Evolutionary conservation across 169 alveolate species (phyloP).

Genomic region (Plasmodium gonderi): DNA sequence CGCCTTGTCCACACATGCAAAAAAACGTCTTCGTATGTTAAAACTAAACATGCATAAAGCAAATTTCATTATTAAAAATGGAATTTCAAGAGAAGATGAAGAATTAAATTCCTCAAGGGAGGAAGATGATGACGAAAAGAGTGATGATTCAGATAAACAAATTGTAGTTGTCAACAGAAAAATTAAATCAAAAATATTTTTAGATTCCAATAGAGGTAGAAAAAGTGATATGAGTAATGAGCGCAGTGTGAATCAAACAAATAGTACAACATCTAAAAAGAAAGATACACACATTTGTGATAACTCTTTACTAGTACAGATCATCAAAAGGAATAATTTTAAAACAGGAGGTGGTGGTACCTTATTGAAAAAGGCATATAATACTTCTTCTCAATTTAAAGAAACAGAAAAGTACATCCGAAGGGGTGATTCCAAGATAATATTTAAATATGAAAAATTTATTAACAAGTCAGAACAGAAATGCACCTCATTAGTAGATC

Average conservation of each 20-base stretch:
- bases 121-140: constrained; percentile 11
- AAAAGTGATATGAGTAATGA: background rate
- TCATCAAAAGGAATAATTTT: background rate
- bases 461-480: background rate
- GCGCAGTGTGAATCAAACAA: background rate
- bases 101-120: background rate
- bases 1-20: background rate
- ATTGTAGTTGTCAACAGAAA: constrained; percentile 54
- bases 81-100: background rate
- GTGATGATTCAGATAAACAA: constrained; percentile 54
- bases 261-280: background rate
- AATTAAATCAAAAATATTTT: constrained; percentile 49
- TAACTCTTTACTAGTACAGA: background rate
- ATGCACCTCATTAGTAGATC: background rate
- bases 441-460: background rate
- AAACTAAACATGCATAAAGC: constrained; percentile 12
- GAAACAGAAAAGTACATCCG: background rate
- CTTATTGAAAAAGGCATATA: background rate
- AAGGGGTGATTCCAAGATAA: background rate
- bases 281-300: background rate
- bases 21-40: background rate
- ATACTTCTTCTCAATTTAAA: constrained; percentile 3
- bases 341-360: background rate
- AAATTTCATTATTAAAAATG: background rate
- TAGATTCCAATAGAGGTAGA: background rate